phyloP scores from a whole-genome alignment of 257 asterid species.

The Capsicum chinense region DNA sequence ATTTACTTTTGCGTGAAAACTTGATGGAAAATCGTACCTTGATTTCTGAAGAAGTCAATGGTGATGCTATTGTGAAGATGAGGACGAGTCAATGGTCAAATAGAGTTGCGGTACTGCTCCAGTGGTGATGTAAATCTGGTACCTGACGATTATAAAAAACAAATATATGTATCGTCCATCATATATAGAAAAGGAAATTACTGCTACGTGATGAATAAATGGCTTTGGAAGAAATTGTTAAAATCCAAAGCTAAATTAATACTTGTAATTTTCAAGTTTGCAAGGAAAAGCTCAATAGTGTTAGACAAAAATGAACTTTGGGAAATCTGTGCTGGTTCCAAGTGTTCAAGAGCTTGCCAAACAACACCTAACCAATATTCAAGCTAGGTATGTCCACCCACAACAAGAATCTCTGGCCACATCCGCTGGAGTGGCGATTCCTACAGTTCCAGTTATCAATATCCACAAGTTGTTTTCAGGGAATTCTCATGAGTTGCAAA shows the following conservation, averaged over 20 bases:
- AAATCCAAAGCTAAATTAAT: too few species aligned
- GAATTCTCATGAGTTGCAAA: conserved; percentile 39
- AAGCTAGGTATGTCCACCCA: conserved; percentile 35
- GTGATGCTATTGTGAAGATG: too few species aligned
- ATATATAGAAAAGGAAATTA: background rate
- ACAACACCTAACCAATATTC: too few species aligned
- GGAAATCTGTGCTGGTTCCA: too few species aligned
- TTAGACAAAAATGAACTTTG: too few species aligned
- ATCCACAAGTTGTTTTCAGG: conserved; percentile 37
- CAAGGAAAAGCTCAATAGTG: too few species aligned
- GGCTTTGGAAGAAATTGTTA: too few species aligned
- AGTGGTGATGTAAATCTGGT: background rate
- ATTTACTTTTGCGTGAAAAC: conserved; percentile 48
- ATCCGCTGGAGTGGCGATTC: background rate
- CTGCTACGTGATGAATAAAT: too few species aligned
- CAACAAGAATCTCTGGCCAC: conserved; percentile 34
- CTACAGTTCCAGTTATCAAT: conserved; percentile 43
- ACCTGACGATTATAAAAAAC: background rate
- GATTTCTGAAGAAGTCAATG: conserved; percentile 44
- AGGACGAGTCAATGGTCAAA: background rate
- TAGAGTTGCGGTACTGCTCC: background rate
- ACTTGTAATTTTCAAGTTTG: too few species aligned
- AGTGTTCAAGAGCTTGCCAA: too few species aligned
- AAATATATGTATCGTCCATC: background rate
- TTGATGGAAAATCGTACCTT: conserved; percentile 50